phyloP scores from a whole-genome alignment of 1,284 basidiomycete genomes.

The Pseudozyma pruni region DNA sequence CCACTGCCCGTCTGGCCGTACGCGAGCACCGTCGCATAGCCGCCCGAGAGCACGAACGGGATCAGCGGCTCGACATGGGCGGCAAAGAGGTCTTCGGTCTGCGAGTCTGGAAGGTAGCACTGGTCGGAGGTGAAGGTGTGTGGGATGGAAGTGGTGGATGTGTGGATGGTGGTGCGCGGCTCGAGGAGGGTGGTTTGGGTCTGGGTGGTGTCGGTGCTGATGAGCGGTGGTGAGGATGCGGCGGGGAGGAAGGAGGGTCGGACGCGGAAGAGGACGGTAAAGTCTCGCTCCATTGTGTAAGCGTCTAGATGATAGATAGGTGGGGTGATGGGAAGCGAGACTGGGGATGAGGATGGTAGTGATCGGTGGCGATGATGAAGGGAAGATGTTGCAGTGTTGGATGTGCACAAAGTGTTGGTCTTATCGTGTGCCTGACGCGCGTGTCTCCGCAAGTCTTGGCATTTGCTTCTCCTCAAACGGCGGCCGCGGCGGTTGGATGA shows the following conservation, averaged over 20 bases:
- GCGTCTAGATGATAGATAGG: not conserved
- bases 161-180: slow-evolving; percentile 11
- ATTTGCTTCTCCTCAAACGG: not conserved
- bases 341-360: not conserved
- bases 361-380: not conserved
- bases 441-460: not conserved
- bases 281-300: slow-evolving; percentile 28
- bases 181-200: slow-evolving; percentile 14
- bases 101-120: slow-evolving; percentile 9
- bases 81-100: slow-evolving; percentile 11
- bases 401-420: too few relatives aligned
- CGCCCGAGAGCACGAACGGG: slow-evolving; percentile 25
- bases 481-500: slow-evolving; percentile 3
- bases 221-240: not conserved
- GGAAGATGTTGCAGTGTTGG: too few relatives aligned
- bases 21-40: slow-evolving; percentile 30
- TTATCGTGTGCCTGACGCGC: not conserved
- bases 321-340: too few relatives aligned
- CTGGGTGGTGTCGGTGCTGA: not conserved
- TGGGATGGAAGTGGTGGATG: not conserved
- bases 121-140: slow-evolving; percentile 21
- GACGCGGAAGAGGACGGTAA: slow-evolving; percentile 34
- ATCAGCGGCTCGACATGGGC: slow-evolving; percentile 16
- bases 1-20: slow-evolving; percentile 38
- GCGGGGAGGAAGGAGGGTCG: slow-evolving; percentile 14